Conservation (phyloP, 345 rosid genomes). For the Leavenworthia alabamica region DNA sequence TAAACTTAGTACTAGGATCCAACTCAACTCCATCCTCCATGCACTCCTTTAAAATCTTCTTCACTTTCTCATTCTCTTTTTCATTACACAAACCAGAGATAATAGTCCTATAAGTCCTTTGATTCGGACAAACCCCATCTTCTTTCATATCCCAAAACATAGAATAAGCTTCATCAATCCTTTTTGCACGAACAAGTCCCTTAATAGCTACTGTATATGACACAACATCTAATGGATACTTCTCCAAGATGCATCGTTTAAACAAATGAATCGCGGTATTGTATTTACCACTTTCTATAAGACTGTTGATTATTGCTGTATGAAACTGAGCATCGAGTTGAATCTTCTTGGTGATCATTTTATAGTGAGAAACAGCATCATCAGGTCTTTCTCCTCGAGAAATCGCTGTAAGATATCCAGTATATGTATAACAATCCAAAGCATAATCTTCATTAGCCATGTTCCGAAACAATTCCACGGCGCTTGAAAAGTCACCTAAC, state of each 20-base stretch:
- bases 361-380: slow-evolving; percentile 49
- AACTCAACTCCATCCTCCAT: slow-evolving; percentile 40
- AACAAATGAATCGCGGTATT: slow-evolving; percentile 43
- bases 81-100: slow-evolving; percentile 43
- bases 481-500: slow-evolving; percentile 38
- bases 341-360: slow-evolving; percentile 18
- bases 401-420: slow-evolving; percentile 46
- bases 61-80: slow-evolving; percentile 44
- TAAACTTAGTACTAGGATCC: slow-evolving; percentile 26
- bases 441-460: slow-evolving; percentile 44
- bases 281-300: slow-evolving; percentile 41
- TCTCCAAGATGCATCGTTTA: slow-evolving; percentile 36
- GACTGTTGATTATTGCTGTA: slow-evolving; percentile 46
- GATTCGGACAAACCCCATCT: slow-evolving; percentile 41
- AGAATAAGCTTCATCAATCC: slow-evolving; percentile 45
- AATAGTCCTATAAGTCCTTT: slow-evolving; percentile 35
- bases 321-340: slow-evolving; percentile 61
- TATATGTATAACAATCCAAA: slow-evolving; percentile 55
- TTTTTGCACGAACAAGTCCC: slow-evolving; percentile 52
- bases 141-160: slow-evolving; percentile 48
- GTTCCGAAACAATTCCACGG: slow-evolving; percentile 36
- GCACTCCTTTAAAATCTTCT: slow-evolving; percentile 42
- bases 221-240: slow-evolving; percentile 49
- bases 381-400: slow-evolving; percentile 35
- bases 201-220: slow-evolving; percentile 54